Conservation (phyloP, 345 rosid genomes). For the Citrus cavaleriei region DNA sequence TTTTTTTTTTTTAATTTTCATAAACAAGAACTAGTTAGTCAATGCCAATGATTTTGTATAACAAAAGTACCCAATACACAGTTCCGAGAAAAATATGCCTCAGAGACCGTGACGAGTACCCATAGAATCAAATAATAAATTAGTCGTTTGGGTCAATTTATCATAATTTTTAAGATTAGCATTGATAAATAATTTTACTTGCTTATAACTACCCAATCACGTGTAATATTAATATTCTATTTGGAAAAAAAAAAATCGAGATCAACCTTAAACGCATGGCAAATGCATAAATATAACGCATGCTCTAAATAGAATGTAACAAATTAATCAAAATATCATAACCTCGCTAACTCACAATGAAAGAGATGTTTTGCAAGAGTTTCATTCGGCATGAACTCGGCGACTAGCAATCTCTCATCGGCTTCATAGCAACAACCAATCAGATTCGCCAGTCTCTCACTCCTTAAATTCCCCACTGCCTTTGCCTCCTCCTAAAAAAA, state of each 20-base stretch:
- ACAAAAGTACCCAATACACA: background rate
- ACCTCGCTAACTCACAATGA: constrained; percentile 52
- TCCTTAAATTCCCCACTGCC: constrained; percentile 84
- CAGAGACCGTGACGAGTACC: background rate
- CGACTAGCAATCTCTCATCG: constrained; percentile 81
- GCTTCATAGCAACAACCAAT: constrained; percentile 90
- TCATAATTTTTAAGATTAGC: background rate
- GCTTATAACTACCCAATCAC: background rate
- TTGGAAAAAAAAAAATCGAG: background rate
- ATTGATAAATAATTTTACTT: background rate
- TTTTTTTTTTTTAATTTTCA: too few relatives aligned
- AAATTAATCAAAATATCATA: background rate
- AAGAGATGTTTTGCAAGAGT: constrained; percentile 96
- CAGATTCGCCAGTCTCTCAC: constrained; percentile 77
- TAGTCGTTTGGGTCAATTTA: background rate
- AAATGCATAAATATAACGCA: background rate
- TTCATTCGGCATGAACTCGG: constrained; percentile 94
- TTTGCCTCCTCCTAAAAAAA: constrained; percentile 78
- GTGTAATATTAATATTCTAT: too few relatives aligned
- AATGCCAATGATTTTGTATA: background rate
- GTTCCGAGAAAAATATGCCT: background rate
- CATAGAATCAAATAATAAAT: background rate
- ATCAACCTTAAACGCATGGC: background rate
- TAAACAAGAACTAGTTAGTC: too few relatives aligned
- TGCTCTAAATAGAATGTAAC: background rate